These are phyloP conservation scores for Entamoeba moshkovskii DNA, from an alignment of 208 protist genomes.

Conservation along the genomic window DNA sequence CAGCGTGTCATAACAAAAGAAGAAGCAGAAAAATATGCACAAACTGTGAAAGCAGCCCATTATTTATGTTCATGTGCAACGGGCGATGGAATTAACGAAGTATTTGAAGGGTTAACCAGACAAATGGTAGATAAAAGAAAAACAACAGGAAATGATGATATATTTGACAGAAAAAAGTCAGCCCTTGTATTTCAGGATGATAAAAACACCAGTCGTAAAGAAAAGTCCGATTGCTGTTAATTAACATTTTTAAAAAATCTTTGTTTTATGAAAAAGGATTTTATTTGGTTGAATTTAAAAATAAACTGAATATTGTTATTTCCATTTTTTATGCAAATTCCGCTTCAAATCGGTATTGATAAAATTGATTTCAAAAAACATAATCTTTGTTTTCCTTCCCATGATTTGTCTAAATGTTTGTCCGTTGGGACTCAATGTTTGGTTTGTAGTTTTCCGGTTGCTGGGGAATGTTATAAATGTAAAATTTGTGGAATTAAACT, in stretches of 20 bases:
- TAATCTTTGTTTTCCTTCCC: neutral
- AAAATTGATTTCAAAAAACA: neutral
- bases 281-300: too few relatives aligned
- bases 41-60: neutral
- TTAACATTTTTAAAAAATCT: too few relatives aligned
- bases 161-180: too few relatives aligned
- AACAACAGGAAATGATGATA: too few relatives aligned
- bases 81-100: neutral
- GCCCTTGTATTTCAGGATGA: too few relatives aligned
- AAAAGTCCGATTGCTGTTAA: too few relatives aligned
- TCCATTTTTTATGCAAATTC: too few relatives aligned
- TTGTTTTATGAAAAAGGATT: too few relatives aligned
- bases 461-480: neutral
- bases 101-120: neutral
- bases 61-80: constrained; percentile 6
- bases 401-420: neutral
- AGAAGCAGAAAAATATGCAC: neutral
- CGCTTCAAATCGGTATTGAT: neutral
- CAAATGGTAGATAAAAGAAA: too few relatives aligned
- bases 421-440: neutral
- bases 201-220: too few relatives aligned
- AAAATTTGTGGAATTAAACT: neutral
- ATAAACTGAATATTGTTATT: too few relatives aligned
- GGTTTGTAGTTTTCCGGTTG: neutral
- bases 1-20: neutral